Base-by-base conservation (phyloP, 345 rosid genomes). In the Brassica juncea region DNA sequence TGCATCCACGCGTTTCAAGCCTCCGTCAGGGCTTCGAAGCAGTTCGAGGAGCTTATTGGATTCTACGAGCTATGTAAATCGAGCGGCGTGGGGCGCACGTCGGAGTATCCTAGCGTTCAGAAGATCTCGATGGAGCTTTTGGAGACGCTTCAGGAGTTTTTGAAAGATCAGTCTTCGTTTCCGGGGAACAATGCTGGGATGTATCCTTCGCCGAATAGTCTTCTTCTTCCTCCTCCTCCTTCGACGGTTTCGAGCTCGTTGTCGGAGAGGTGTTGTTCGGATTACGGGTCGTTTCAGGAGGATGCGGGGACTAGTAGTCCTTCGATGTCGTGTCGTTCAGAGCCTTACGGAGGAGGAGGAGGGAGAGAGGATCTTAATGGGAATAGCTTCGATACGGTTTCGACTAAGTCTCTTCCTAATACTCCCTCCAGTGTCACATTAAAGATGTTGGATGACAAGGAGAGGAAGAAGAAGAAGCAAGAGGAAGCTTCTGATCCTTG, bases 71-170 rank as follows among this genome's bases (percentile, higher is more conserved):
- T 84, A 3, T 93, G 94, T 32, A 90, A 85, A 63, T 63, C 83
- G 0, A 37, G 12, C 11, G 92, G 90, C 7, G 74, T 95, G 2
- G 89, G 96, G 58, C 79, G 93, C 39, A 90, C 88, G 5, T 92
- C 96, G 0, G 93, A 95, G 76, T 95, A 95, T 66, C 97, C 97
- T 0, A 87, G 92, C 16, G 84, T 92, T 73, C 96, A 89, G 8
- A 89, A 81, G 70, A 84, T 95, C 12, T 91, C 99, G 0, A 80
- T 86, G 0, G 97, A 95, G 79, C 89, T 95, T 34, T 15, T 95
- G 0, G 92, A 86, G 49, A 91, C 97, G 4, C 75, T 95, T 35
- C 87, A 88, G 31, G 99, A 93, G 65, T 95, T 93, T 82, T 63
- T 91, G 25, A 95, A 89, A 71, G 98, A 95, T 63, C 87, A 91